phyloP scores from a whole-genome alignment of 495 filamentous ascomycete genomes.

The Penicillium chermesinum region DNA sequence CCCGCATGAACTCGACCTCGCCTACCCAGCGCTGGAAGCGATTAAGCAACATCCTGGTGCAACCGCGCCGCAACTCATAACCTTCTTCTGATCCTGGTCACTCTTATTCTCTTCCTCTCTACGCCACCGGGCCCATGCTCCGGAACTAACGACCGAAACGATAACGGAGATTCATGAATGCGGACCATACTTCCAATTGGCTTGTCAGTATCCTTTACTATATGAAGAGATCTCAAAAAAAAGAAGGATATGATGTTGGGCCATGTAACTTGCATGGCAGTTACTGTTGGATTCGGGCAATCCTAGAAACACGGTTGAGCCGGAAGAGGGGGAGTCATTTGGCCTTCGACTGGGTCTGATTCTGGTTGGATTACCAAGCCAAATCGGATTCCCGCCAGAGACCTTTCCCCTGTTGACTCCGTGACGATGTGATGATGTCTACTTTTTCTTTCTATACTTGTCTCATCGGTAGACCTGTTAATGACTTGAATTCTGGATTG shows the following conservation, averaged over 20 bases:
- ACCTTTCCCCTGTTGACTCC: not conserved
- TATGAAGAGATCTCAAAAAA: not conserved
- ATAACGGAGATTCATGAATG: slow-evolving; percentile 13
- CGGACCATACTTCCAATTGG: not conserved
- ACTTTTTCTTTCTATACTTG: not conserved
- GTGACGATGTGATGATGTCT: slow-evolving; percentile 10
- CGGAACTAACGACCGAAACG: slow-evolving; percentile 11
- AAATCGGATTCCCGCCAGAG: slow-evolving; percentile 5
- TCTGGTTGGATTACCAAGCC: slow-evolving; percentile 11
- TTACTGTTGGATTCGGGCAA: not conserved
- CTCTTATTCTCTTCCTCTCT: not conserved
- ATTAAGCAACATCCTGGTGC: slow-evolving; percentile 33
- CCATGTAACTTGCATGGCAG: not conserved
- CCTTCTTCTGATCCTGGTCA: not conserved
- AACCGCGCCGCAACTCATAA: slow-evolving; percentile 24
- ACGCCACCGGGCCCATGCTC: not conserved
- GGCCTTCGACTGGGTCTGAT: slow-evolving; percentile 1
- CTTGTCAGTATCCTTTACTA: not conserved
- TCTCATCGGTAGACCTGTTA: not conserved
- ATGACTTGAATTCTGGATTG: not conserved
- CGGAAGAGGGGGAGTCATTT: slow-evolving; percentile 1
- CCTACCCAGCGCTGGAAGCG: slow-evolving; percentile 40
- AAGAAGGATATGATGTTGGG: not conserved
- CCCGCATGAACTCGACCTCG: slow-evolving; percentile 22
- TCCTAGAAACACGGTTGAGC: not conserved